A percentile compares a stretch with the other conserved stretches of the same genome.
Conservation (phyloP, 1,284 basidiomycete genomes). For the Cutaneotrichosporon cavernicola region DNA sequence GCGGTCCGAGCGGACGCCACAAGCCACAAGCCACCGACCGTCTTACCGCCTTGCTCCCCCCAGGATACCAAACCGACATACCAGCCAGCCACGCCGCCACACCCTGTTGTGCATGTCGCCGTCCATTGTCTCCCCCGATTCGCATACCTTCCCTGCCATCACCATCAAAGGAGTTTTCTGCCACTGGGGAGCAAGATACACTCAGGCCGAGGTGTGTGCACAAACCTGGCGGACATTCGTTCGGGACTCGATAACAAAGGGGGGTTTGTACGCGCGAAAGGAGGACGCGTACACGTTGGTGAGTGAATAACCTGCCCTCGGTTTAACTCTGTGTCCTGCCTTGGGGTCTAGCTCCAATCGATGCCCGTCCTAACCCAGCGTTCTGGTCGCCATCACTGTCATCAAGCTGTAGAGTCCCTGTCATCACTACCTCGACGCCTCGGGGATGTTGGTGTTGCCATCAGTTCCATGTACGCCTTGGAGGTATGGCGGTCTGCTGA, state of each 20-base stretch:
- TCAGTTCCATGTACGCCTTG: neutral
- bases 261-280: neutral
- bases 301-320: neutral
- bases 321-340: no score
- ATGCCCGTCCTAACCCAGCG: neutral
- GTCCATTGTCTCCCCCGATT: neutral
- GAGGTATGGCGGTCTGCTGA: neutral
- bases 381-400: neutral
- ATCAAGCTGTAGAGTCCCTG: no score
- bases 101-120: neutral
- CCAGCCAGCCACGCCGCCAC: neutral
- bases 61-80: neutral
- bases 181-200: neutral
- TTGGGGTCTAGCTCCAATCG: no score
- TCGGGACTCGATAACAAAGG: neutral
- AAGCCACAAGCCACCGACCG: neutral
- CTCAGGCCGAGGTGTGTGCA: neutral
- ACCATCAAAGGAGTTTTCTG: neutral
- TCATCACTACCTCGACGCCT: no score
- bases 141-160: conserved; percentile 3
- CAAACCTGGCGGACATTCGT: neutral
- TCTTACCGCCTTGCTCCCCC: neutral
- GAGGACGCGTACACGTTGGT: neutral
- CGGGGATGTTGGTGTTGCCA: no score
- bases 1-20: neutral